Conservation (phyloP, 164 flowering plant genomes). For the Litsea cubeba region DNA sequence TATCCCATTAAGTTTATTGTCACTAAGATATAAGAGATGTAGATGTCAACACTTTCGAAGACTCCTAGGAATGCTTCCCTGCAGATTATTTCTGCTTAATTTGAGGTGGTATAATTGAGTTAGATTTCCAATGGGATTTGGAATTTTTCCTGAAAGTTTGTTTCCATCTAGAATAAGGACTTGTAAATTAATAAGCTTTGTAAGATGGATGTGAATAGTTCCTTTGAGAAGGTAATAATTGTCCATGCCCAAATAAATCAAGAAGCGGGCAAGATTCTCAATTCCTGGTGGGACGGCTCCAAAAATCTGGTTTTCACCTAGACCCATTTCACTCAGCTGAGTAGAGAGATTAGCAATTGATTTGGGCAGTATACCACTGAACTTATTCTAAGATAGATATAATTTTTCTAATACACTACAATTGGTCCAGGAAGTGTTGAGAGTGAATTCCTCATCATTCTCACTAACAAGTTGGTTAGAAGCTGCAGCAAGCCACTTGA, state of each 20-base stretch:
- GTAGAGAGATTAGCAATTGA: neutral
- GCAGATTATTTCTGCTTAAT: neutral
- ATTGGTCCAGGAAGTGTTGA: neutral
- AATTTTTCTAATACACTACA: neutral
- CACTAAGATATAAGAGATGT: neutral
- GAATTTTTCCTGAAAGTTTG: too few relatives aligned
- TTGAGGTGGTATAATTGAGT: neutral
- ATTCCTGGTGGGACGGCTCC: neutral
- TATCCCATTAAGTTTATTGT: conserved; percentile 5
- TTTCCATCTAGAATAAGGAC: too few relatives aligned
- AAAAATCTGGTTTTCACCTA: neutral
- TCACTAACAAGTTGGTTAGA: neutral
- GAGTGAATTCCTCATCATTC: neutral
- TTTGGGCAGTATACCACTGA: neutral
- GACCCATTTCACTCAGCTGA: neutral
- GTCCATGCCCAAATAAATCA: neutral
- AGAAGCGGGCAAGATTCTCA: neutral
- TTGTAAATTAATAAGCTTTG: too few relatives aligned
- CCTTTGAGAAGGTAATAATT: too few relatives aligned
- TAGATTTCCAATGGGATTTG: too few relatives aligned
- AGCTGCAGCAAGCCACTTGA: fast-evolving
- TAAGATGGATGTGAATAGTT: neutral
- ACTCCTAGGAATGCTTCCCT: conserved; percentile 1
- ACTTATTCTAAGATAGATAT: neutral
- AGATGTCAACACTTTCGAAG: conserved; percentile 14